phyloP scores from a whole-genome alignment of 2,329 filamentous ascomycete genomes.

The Onygenales sp. region DNA sequence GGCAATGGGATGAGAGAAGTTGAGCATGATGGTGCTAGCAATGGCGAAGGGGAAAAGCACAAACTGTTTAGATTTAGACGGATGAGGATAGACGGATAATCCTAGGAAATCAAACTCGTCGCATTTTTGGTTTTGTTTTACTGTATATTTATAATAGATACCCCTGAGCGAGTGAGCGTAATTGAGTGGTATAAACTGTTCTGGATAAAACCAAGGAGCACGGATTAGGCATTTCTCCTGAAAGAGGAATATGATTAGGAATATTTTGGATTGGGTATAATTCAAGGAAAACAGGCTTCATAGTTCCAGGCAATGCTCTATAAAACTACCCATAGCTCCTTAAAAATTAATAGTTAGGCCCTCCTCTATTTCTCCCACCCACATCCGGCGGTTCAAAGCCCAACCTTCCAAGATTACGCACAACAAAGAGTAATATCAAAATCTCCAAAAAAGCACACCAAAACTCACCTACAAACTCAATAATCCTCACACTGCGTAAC shows the following conservation, averaged over 20 bases:
- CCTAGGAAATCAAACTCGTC: background rate
- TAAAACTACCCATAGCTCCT: too few species aligned
- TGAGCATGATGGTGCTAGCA: background rate
- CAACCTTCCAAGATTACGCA: background rate
- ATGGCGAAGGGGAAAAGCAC: background rate
- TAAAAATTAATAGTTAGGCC: too few species aligned
- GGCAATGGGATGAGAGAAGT: background rate
- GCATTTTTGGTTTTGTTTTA: background rate
- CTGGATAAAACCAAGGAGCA: too few species aligned
- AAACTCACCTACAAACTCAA: background rate
- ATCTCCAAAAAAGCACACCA: background rate
- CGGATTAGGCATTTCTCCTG: too few species aligned
- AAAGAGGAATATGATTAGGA: too few species aligned
- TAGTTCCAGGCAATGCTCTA: too few species aligned
- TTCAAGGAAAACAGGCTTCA: too few species aligned
- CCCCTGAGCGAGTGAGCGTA: too few species aligned
- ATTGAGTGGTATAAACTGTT: too few species aligned
- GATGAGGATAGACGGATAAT: conserved; percentile 3
- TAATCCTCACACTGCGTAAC: conserved; percentile 14
- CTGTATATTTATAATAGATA: too few species aligned
- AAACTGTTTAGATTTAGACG: conserved; percentile 2
- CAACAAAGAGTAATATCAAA: background rate
- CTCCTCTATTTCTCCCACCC: too few species aligned
- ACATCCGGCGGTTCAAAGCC: background rate
- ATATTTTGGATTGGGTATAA: too few species aligned